Conservation (phyloP, 495 filamentous ascomycete species). For the Penicillium atrosanguineum region DNA sequence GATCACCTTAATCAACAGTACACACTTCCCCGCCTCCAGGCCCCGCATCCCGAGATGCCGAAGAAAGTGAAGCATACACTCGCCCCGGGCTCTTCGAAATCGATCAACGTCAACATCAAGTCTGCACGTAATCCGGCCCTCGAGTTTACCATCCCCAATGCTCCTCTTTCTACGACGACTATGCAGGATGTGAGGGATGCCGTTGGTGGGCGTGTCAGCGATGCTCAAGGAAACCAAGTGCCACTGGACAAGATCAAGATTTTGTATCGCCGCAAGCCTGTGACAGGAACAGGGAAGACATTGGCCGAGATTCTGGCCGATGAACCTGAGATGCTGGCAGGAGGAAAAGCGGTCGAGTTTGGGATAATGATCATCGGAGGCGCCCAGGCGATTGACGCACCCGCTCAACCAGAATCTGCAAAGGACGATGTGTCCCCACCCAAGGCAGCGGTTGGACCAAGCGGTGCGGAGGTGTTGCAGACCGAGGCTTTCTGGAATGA, state of each 20-base stretch:
- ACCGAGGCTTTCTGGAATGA: slow-evolving; percentile 86
- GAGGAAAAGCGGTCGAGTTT: slow-evolving; percentile 60
- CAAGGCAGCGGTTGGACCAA: slow-evolving; percentile 53
- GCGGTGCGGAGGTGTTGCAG: slow-evolving; percentile 57
- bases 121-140: slow-evolving; percentile 71
- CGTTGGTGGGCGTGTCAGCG: slow-evolving; percentile 50
- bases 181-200: slow-evolving; percentile 69
- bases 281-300: slow-evolving; percentile 57
- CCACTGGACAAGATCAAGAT: slow-evolving; percentile 73
- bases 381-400: slow-evolving; percentile 32
- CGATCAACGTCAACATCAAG: slow-evolving; percentile 61
- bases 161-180: slow-evolving; percentile 60
- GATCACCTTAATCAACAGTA: slow-evolving; percentile 28
- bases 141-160: slow-evolving; percentile 56
- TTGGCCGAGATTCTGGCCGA: slow-evolving; percentile 50
- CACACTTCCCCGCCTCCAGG: slow-evolving; percentile 44
- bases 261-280: slow-evolving; percentile 78
- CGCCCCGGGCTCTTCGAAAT: slow-evolving; percentile 47
- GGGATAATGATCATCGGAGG: slow-evolving; percentile 83
- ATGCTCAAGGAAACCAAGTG: slow-evolving; percentile 31
- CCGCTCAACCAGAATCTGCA: slow-evolving; percentile 28
- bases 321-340: slow-evolving; percentile 35
- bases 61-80: slow-evolving; percentile 45
- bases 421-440: slow-evolving; percentile 31
- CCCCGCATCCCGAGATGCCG: slow-evolving; percentile 48